These are phyloP conservation scores for Geopyxis carbonaria DNA, from an alignment of 495 filamentous ascomycete genomes.

Conservation along the genomic window DNA sequence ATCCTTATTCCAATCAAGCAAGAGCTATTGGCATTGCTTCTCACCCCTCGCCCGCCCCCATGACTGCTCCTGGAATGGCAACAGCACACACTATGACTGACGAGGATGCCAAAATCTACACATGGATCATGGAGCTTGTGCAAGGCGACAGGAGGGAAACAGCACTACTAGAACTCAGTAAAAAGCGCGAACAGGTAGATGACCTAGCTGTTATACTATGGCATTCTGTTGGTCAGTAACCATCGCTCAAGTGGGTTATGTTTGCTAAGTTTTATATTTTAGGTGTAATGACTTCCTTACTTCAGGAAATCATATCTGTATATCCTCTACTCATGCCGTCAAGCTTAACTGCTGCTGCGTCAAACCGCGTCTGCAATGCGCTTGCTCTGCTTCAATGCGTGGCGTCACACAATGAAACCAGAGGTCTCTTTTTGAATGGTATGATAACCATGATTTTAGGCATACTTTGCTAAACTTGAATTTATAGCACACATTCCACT, in stretches of 20 bases:
- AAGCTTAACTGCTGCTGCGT: slow-evolving; percentile 87
- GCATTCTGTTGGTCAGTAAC: slow-evolving; percentile 83
- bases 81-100: slow-evolving; percentile 46
- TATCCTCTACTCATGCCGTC: slow-evolving; percentile 93
- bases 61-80: slow-evolving; percentile 38
- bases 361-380: slow-evolving; percentile 95
- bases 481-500: slow-evolving; percentile 84
- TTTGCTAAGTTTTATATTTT: slow-evolving; percentile 15
- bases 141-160: slow-evolving; percentile 74
- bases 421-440: slow-evolving; percentile 85
- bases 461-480: slow-evolving; percentile 13
- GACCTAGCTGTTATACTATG: slow-evolving; percentile 92
- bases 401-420: slow-evolving; percentile 90
- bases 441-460: slow-evolving; percentile 20
- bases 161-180: slow-evolving; percentile 88
- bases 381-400: slow-evolving; percentile 94
- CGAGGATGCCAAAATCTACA: slow-evolving; percentile 79
- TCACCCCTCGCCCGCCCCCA: slow-evolving; percentile 29
- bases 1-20: slow-evolving; percentile 2
- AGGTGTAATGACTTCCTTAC: slow-evolving; percentile 96
- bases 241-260: slow-evolving; percentile 10
- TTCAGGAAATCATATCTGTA: slow-evolving; percentile 98
- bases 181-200: slow-evolving; percentile 95
- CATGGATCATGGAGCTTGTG: slow-evolving; percentile 83
- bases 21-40: slow-evolving; percentile 14